A percentile compares a stretch with the other conserved stretches of the same genome.
These are phyloP conservation scores for Nemophila menziesii DNA, from an alignment of 257 asterid species.

Conservation along the genomic window DNA sequence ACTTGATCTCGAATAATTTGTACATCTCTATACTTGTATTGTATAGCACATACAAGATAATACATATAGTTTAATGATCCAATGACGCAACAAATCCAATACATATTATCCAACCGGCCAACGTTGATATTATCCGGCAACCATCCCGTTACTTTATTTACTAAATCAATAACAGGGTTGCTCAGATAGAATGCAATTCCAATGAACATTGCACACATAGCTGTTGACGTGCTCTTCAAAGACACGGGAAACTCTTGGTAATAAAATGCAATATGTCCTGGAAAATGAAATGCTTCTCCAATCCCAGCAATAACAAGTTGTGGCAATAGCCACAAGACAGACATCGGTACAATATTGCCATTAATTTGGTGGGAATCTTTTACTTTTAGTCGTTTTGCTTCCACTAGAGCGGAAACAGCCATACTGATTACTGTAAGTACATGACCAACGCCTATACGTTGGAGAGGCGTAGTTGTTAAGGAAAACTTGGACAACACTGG, in stretches of 20 bases:
- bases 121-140: slow-evolving; percentile 11
- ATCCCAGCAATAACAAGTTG: slow-evolving; percentile 22
- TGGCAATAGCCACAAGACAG: slow-evolving; percentile 54
- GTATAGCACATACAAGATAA: slow-evolving; percentile 4
- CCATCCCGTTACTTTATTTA: slow-evolving; percentile 5
- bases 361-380: slow-evolving; percentile 9
- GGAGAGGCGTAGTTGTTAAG: slow-evolving; percentile 11
- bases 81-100: slow-evolving; percentile 4
- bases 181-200: slow-evolving; percentile 15
- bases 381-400: slow-evolving; percentile 29
- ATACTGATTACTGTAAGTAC: slow-evolving; percentile 20
- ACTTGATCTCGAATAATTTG: too few relatives aligned
- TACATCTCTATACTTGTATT: slow-evolving; percentile 15
- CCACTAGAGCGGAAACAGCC: slow-evolving; percentile 45
- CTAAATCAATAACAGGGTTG: slow-evolving; percentile 5
- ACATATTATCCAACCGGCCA: slow-evolving; percentile 8
- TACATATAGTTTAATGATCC: slow-evolving; percentile 7
- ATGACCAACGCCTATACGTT: slow-evolving; percentile 16
- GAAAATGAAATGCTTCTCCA: slow-evolving; percentile 55
- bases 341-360: slow-evolving; percentile 13
- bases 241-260: slow-evolving; percentile 51
- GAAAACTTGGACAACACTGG: slow-evolving; percentile 10
- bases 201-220: slow-evolving; percentile 35
- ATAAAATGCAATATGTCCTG: slow-evolving; percentile 40
- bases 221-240: slow-evolving; percentile 42